These are phyloP conservation scores for Hyaloscypha variabilis DNA, from an alignment of 495 filamentous ascomycete genomes.

Conservation along the genomic window DNA sequence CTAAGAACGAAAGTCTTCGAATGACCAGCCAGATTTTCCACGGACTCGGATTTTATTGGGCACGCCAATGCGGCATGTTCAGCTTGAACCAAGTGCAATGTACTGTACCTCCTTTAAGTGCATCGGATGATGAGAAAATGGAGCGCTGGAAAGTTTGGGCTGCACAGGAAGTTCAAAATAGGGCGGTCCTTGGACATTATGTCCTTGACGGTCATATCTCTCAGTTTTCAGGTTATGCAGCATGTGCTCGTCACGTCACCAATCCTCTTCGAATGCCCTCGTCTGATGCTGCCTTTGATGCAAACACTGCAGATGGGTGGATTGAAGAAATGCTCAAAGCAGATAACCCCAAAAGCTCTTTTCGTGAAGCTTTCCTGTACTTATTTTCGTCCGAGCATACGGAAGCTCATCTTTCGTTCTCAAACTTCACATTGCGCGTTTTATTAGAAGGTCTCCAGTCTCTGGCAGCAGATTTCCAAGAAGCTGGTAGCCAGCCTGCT, in stretches of 20 bases:
- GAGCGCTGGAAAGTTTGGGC: constrained; percentile 48
- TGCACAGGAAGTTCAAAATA: constrained; percentile 47
- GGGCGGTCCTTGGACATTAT: constrained; percentile 50
- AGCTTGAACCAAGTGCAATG: not conserved
- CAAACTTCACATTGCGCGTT: constrained; percentile 45
- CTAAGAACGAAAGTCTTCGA: constrained; percentile 16
- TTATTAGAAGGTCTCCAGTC: constrained; percentile 50
- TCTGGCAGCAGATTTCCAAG: constrained; percentile 44
- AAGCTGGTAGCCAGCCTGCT: constrained; percentile 37
- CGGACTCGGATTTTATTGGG: constrained; percentile 17
- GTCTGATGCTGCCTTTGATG: constrained; percentile 46
- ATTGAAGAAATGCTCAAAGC: constrained; percentile 40
- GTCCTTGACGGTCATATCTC: constrained; percentile 49
- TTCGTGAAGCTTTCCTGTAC: constrained; percentile 42
- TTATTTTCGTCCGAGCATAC: constrained; percentile 39
- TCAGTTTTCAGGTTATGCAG: constrained; percentile 46
- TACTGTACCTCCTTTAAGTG: constrained; percentile 35
- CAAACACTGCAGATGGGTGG: constrained; percentile 46
- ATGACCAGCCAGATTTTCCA: constrained; percentile 17
- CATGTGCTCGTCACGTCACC: constrained; percentile 44
- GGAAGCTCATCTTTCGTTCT: constrained; percentile 31
- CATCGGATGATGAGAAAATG: constrained; percentile 40
- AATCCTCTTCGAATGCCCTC: constrained; percentile 44
- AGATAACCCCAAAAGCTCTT: constrained; percentile 37
- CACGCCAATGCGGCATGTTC: constrained; percentile 16